Percentiles rank a stretch among this genome's conserved stretches.
These are phyloP conservation scores for Eutrema salsugineum DNA, from an alignment of 441 rosid genomes.

Conservation along the genomic window DNA sequence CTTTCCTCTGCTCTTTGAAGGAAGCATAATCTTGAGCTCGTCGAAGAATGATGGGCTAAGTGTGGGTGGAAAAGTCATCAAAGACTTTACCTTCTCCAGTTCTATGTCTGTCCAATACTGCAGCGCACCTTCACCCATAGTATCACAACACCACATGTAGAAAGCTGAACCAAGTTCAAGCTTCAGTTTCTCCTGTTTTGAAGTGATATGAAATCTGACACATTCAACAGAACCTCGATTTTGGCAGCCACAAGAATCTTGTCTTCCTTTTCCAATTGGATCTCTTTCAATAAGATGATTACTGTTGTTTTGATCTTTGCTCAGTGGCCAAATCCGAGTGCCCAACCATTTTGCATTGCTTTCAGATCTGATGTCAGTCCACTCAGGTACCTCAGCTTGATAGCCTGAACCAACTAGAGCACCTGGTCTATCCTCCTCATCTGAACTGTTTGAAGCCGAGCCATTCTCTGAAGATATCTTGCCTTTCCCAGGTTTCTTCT, in stretches of 20 bases:
- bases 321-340: slow-evolving; percentile 68
- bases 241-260: slow-evolving; percentile 72
- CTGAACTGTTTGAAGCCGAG: slow-evolving; percentile 30
- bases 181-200: slow-evolving; percentile 52
- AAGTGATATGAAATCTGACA: slow-evolving; percentile 60
- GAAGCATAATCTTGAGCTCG: slow-evolving; percentile 39
- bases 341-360: slow-evolving; percentile 81
- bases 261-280: slow-evolving; percentile 87
- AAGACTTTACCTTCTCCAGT: slow-evolving; percentile 42
- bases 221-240: slow-evolving; percentile 58
- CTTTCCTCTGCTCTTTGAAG: slow-evolving; percentile 50
- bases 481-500: slow-evolving; percentile 22
- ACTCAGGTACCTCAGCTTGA: slow-evolving; percentile 76
- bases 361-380: slow-evolving; percentile 54
- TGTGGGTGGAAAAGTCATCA: slow-evolving; percentile 44
- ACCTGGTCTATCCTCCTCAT: slow-evolving; percentile 24
- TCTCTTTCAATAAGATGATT: slow-evolving; percentile 62
- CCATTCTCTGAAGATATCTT: slow-evolving; percentile 27
- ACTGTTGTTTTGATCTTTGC: slow-evolving; percentile 31
- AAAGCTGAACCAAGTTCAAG: slow-evolving; percentile 72
- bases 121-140: slow-evolving; percentile 72
- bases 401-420: slow-evolving; percentile 57
- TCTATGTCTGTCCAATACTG: slow-evolving; percentile 59
- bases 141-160: slow-evolving; percentile 53
- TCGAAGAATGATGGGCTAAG: slow-evolving; percentile 45